These are phyloP conservation scores for Carex kokanica DNA, from an alignment of 176 grass and related monocot genomes.

Conservation along the genomic window DNA sequence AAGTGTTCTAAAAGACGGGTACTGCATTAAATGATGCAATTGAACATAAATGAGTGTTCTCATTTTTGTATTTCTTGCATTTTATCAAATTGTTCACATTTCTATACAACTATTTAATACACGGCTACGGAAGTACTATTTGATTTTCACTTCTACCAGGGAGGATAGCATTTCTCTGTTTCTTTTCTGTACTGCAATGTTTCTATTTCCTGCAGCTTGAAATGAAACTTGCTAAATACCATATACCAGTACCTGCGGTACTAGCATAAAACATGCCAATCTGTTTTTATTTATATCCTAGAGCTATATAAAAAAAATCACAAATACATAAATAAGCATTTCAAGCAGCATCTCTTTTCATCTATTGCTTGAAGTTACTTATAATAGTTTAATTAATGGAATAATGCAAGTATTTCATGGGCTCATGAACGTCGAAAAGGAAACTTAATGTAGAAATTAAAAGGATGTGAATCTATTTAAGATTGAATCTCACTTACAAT, in stretches of 20 bases:
- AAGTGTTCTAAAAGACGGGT: not conserved
- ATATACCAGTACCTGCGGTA: not conserved
- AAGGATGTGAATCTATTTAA: not conserved
- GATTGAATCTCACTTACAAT: slow-evolving; percentile 30
- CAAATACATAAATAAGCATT: not conserved
- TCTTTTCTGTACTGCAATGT: not conserved
- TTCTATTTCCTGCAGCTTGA: not conserved
- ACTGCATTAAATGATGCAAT: not conserved
- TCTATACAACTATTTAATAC: not conserved
- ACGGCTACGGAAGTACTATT: not conserved
- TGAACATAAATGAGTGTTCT: not conserved
- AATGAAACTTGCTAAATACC: not conserved
- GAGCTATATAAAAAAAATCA: slow-evolving; percentile 7
- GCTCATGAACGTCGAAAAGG: not conserved
- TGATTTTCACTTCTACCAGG: no score
- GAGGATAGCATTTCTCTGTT: not conserved
- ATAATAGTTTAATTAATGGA: no score
- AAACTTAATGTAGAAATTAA: not conserved
- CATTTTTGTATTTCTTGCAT: not conserved
- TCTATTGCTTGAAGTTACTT: not conserved
- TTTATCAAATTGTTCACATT: not conserved
- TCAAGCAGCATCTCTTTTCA: not conserved
- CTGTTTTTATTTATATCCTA: not conserved
- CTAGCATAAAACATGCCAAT: not conserved
- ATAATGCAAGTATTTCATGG: not conserved